phyloP scores from a whole-genome alignment of 148 eudicot genomes.

The Polygonum maritimum region DNA sequence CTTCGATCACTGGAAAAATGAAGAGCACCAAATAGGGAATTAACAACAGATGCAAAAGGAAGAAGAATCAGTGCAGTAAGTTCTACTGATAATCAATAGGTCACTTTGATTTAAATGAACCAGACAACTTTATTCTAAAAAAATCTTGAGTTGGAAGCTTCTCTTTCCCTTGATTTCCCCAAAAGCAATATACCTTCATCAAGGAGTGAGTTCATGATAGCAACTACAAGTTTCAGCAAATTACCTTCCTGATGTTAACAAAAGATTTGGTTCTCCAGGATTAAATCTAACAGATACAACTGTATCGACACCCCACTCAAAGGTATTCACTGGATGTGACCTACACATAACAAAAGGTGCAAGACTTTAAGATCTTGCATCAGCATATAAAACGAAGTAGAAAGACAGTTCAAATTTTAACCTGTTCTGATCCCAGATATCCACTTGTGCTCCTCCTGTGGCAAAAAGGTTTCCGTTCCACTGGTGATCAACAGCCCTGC shows the following conservation, averaged over 20 bases:
- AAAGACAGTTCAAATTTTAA: slow-evolving; percentile 15
- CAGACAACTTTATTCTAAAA: background rate
- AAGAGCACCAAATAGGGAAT: background rate
- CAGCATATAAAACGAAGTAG: background rate
- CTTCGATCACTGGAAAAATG: slow-evolving; percentile 70
- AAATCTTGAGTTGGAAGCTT: background rate
- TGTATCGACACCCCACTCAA: slow-evolving; percentile 86
- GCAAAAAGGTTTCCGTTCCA: slow-evolving; percentile 85
- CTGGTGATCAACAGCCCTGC: slow-evolving; percentile 92
- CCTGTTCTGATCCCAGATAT: slow-evolving; percentile 97
- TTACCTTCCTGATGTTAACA: slow-evolving; percentile 91
- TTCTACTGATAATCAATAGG: background rate
- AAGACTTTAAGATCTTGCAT: background rate
- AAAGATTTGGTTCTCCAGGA: slow-evolving; percentile 83
- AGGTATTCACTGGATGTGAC: slow-evolving; percentile 90
- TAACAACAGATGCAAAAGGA: slow-evolving; percentile 5
- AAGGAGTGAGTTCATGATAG: background rate
- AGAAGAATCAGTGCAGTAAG: background rate
- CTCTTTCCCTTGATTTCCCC: background rate
- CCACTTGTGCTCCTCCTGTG: slow-evolving; percentile 94
- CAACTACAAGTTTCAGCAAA: background rate
- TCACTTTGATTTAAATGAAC: background rate
- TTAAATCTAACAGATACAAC: slow-evolving; percentile 80
- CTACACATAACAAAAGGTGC: slow-evolving; percentile 25
- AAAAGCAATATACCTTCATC: background rate